phyloP scores from a whole-genome alignment of 129 eudicot species.

The Lonicera japonica region DNA sequence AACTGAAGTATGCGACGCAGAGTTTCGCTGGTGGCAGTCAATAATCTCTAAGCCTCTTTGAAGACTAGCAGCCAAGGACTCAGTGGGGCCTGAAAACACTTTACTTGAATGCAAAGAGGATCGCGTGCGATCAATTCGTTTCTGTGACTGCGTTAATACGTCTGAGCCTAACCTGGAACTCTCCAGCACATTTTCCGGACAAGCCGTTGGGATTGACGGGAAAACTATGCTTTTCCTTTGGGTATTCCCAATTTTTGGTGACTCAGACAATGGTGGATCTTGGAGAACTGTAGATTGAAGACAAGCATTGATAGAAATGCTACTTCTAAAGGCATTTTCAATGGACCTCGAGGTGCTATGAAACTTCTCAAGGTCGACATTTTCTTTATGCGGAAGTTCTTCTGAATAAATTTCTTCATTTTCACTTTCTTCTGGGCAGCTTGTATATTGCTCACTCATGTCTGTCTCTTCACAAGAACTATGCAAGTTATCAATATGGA shows the following conservation, averaged over 20 bases:
- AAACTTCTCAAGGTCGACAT: conserved; percentile 8
- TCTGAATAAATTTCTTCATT: conserved; percentile 50
- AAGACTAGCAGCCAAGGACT: conserved; percentile 91
- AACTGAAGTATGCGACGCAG: conserved; percentile 50
- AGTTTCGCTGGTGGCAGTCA: conserved; percentile 71
- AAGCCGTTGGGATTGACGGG: conserved; percentile 29
- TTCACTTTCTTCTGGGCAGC: conserved; percentile 73
- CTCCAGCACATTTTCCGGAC: conserved; percentile 24
- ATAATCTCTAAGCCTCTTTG: conserved; percentile 77
- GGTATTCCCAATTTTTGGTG: conserved; percentile 58
- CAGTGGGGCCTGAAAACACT: conserved; percentile 63
- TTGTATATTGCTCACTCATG: conserved; percentile 59
- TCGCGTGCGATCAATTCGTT: conserved; percentile 35
- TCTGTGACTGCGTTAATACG: conserved; percentile 30
- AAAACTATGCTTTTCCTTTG: conserved; percentile 42
- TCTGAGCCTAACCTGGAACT: conserved; percentile 39
- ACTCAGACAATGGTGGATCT: conserved; percentile 70
- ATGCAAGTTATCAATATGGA: conserved; percentile 58
- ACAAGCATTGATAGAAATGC: conserved; percentile 35
- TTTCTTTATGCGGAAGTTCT: conserved; percentile 12
- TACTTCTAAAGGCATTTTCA: too few species aligned
- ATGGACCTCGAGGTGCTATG: too few species aligned
- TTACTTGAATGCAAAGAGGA: conserved; percentile 74
- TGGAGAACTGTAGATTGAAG: conserved; percentile 51
- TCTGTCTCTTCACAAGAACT: conserved; percentile 56